Evolutionary conservation across 2,329 filamentous ascomycete species (phyloP).

Genomic region (Alternaria triticina): DNA sequence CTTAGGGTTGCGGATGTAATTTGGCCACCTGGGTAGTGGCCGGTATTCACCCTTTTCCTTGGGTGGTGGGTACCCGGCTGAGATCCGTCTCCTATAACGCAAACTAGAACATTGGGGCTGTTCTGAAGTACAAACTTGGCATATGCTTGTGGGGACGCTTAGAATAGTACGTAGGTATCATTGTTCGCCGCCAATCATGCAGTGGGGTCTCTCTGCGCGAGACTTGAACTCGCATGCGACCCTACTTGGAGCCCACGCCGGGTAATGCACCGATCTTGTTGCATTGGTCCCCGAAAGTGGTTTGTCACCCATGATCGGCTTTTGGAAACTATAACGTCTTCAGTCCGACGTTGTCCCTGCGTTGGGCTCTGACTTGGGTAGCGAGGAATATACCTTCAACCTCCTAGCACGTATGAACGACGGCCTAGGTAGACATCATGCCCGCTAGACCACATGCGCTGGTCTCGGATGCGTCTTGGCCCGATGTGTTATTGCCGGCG

Average conservation of each 20-base stretch:
- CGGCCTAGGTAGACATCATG: background rate
- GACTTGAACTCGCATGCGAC: slow-evolving; percentile 1
- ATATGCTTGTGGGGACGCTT: slow-evolving; percentile 7
- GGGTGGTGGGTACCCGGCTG: slow-evolving; percentile 1
- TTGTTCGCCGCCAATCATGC: slow-evolving; percentile 1
- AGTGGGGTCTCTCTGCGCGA: background rate
- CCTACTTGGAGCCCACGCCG: background rate
- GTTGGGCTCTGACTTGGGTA: background rate
- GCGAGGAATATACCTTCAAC: background rate
- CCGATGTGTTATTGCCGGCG: background rate
- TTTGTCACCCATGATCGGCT: background rate
- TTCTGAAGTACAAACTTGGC: background rate
- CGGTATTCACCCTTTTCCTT: slow-evolving; percentile 6
- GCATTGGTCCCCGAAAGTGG: background rate
- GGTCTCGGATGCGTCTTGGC: slow-evolving; percentile 4
- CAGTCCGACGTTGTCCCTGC: background rate
- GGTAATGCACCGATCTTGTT: background rate
- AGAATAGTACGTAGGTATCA: slow-evolving; percentile 1
- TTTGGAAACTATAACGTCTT: background rate
- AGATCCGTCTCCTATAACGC: background rate
- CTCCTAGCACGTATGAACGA: background rate
- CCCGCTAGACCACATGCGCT: slow-evolving; percentile 3
- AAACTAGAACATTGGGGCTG: slow-evolving; percentile 3
- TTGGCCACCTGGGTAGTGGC: background rate
- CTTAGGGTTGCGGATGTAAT: background rate